These are phyloP conservation scores for Linum lewisii DNA, from an alignment of 345 rosid genomes.

Conservation along the genomic window DNA sequence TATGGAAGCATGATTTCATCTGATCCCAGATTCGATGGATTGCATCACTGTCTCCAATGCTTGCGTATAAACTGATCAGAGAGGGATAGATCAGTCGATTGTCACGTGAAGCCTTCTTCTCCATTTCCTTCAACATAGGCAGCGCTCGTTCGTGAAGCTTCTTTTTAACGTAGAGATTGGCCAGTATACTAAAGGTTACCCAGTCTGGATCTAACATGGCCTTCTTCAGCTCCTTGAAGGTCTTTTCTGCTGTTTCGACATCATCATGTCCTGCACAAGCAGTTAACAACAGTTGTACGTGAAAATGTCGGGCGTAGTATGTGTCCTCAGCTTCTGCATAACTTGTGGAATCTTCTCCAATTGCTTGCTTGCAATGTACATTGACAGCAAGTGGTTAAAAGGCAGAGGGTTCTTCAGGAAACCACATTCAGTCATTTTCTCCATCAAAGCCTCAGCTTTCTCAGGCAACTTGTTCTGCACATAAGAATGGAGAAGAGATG, in stretches of 20 bases:
- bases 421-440: slow-evolving; percentile 69
- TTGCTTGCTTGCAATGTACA: slow-evolving; percentile 47
- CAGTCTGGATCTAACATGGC: slow-evolving; percentile 63
- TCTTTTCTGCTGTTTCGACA: slow-evolving; percentile 50
- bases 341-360: slow-evolving; percentile 45
- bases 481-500: slow-evolving; percentile 84
- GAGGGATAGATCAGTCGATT: slow-evolving; percentile 55
- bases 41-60: slow-evolving; percentile 50
- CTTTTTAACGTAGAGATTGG: slow-evolving; percentile 49
- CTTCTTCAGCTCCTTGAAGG: slow-evolving; percentile 48
- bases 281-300: slow-evolving; percentile 64
- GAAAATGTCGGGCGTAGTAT: slow-evolving; percentile 55
- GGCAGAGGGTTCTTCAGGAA: slow-evolving; percentile 57
- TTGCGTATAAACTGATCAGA: slow-evolving; percentile 61
- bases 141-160: slow-evolving; percentile 43
- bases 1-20: slow-evolving; percentile 47
- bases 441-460: slow-evolving; percentile 73
- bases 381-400: slow-evolving; percentile 61
- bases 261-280: slow-evolving; percentile 45
- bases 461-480: slow-evolving; percentile 38
- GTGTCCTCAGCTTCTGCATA: slow-evolving; percentile 49
- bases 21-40: slow-evolving; percentile 60
- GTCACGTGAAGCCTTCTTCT: slow-evolving; percentile 53
- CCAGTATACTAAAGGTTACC: slow-evolving; percentile 62
- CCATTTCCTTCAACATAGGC: slow-evolving; percentile 72